Conservation (phyloP, 2,329 filamentous ascomycete species). For the Lachnellula arida region DNA sequence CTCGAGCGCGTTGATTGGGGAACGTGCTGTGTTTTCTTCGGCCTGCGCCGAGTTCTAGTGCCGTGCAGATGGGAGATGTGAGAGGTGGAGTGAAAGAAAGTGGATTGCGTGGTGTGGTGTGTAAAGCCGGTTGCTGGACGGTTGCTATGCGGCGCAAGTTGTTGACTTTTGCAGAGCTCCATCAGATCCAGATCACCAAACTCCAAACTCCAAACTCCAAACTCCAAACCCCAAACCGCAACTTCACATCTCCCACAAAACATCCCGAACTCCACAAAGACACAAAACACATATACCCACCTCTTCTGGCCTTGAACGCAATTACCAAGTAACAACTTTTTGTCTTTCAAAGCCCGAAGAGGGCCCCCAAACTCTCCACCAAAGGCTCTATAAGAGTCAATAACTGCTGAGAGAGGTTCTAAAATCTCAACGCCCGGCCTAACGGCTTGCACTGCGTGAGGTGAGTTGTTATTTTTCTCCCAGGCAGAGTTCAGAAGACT, state of each 20-base stretch:
- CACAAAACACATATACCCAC: too few species aligned
- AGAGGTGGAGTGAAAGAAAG: not conserved
- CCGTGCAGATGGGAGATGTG: not conserved
- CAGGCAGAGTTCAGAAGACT: not conserved
- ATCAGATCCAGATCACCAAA: not conserved
- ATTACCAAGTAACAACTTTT: slow-evolving; percentile 4
- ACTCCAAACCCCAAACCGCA: not conserved
- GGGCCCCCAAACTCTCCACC: slow-evolving; percentile 16
- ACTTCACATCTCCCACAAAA: not conserved
- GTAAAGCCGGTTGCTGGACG: not conserved
- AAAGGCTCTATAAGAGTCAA: slow-evolving; percentile 36
- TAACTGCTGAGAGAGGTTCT: slow-evolving; percentile 45
- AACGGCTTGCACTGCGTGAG: slow-evolving; percentile 83
- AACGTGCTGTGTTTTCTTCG: not conserved
- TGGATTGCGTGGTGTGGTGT: not conserved
- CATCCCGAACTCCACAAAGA: not conserved
- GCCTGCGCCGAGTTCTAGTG: not conserved
- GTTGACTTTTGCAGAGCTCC: not conserved
- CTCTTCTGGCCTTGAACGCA: slow-evolving; percentile 21
- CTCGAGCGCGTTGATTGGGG: slow-evolving; percentile 11
- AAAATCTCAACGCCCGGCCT: slow-evolving; percentile 60
- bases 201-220: not conserved
- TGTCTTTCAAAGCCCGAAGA: slow-evolving; percentile 24
- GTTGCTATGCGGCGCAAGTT: not conserved
- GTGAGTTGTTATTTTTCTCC: slow-evolving; percentile 40